phyloP scores from a whole-genome alignment of 768 basidiomycete genomes.

The Suillus weaverae region DNA sequence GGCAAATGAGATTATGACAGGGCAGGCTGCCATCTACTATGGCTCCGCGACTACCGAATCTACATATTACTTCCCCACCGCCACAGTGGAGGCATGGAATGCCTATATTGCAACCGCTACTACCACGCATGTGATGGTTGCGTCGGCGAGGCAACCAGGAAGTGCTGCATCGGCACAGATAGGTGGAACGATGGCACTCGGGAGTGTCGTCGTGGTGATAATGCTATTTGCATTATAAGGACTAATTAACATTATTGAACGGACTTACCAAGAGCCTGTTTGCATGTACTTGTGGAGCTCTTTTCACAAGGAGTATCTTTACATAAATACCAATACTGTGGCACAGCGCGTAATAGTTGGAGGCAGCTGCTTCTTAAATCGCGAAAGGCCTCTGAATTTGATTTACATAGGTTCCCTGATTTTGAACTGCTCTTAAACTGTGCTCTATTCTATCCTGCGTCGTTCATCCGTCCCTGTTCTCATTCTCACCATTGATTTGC shows the following conservation, averaged over 20 bases:
- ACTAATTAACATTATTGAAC: neutral
- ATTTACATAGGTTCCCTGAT: neutral
- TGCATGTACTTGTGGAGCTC: neutral
- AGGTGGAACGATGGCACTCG: neutral
- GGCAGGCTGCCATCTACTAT: constrained; percentile 56
- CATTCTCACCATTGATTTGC: neutral
- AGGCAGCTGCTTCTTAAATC: neutral
- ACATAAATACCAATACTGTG: neutral
- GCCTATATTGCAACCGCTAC: constrained; percentile 47
- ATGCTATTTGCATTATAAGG: neutral
- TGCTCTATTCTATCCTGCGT: neutral
- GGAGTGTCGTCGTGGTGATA: neutral
- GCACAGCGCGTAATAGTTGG: neutral
- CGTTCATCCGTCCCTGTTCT: neutral
- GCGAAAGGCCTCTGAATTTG: neutral
- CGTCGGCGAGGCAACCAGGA: neutral
- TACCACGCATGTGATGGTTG: neutral
- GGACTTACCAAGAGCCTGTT: neutral
- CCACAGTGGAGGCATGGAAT: constrained; percentile 58
- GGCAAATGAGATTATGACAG: constrained; percentile 48
- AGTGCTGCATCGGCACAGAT: neutral
- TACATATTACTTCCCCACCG: constrained; percentile 54
- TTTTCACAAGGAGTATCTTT: neutral
- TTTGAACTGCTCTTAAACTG: neutral
- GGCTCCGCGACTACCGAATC: constrained; percentile 50